phyloP scores from a whole-genome alignment of 1,284 basidiomycete species.

The Porodaedalea pini region DNA sequence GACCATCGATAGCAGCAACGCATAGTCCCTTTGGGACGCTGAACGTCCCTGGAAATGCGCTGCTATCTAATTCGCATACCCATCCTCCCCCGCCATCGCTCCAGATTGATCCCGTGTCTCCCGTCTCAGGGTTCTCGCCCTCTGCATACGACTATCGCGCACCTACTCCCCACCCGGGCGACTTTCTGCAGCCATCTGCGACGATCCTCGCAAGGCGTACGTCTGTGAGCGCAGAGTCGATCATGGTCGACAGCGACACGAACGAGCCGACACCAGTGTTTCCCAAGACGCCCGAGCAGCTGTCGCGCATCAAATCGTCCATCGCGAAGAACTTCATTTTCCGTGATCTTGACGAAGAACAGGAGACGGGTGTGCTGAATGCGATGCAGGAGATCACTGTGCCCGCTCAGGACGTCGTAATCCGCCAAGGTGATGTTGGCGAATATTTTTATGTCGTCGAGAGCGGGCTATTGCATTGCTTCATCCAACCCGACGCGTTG shows the following conservation, averaged over 20 bases:
- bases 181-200: slow-evolving; percentile 64
- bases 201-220: slow-evolving; percentile 87
- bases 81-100: slow-evolving; percentile 47
- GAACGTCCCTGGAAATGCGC: slow-evolving; percentile 72
- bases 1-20: slow-evolving; percentile 44
- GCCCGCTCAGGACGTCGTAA: slow-evolving; percentile 76
- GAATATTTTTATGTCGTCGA: slow-evolving; percentile 99
- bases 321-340: slow-evolving; percentile 93
- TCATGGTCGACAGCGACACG: slow-evolving; percentile 71
- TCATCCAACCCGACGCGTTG: slow-evolving; percentile 67
- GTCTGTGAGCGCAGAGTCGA: slow-evolving; percentile 96
- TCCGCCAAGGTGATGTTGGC: slow-evolving; percentile 94
- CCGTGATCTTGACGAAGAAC: slow-evolving; percentile 94
- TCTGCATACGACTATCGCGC: slow-evolving; percentile 44
- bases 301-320: slow-evolving; percentile 81
- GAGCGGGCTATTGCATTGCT: slow-evolving; percentile 84
- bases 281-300: slow-evolving; percentile 83
- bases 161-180: slow-evolving; percentile 44
- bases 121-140: slow-evolving; percentile 53
- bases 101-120: slow-evolving; percentile 53
- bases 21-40: slow-evolving; percentile 74
- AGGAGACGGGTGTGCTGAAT: slow-evolving; percentile 87
- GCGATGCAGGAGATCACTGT: slow-evolving; percentile 93
- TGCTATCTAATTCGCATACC: slow-evolving; percentile 48
- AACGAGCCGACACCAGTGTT: slow-evolving; percentile 71